Evolutionary conservation across 2,329 filamentous ascomycete genomes (phyloP).

Genomic region (Curvularia spicifera): DNA sequence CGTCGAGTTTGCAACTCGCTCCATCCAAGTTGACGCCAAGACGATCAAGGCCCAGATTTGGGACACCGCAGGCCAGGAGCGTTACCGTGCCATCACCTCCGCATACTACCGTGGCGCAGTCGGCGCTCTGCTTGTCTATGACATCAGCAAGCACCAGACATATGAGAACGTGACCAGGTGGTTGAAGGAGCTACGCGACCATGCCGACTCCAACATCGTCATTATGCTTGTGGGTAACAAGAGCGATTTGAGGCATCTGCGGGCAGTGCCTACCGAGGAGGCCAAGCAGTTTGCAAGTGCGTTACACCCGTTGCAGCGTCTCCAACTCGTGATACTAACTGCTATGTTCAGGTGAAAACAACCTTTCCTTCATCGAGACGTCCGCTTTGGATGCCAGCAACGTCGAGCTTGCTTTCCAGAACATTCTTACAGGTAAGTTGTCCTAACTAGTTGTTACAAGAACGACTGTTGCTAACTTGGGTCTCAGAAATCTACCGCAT

Average conservation of each 20-base stretch:
- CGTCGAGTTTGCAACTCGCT: constrained; percentile 97
- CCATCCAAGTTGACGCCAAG: constrained; percentile 98
- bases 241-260: constrained; percentile 98
- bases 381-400: constrained; percentile 98
- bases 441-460: neutral
- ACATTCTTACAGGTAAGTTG: constrained; percentile 89
- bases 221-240: constrained; percentile 99
- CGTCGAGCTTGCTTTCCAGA: constrained; percentile 98
- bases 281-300: constrained; percentile 96
- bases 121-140: constrained; percentile 95
- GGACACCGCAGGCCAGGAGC: constrained; percentile 98
- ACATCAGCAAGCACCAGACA: constrained; percentile 99
- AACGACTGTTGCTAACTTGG: constrained; percentile 11
- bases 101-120: constrained; percentile 99
- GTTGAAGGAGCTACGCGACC: constrained; percentile 97
- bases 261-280: constrained; percentile 96
- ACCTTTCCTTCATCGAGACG: constrained; percentile 98
- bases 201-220: constrained; percentile 98
- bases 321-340: constrained; percentile 4
- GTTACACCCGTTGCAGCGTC: constrained; percentile 36
- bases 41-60: constrained; percentile 99
- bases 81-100: constrained; percentile 98
- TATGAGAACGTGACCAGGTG: constrained; percentile 99
- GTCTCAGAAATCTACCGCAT: constrained; percentile 95
- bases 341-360: constrained; percentile 78